phyloP scores from a whole-genome alignment of 2,329 filamentous ascomycete genomes.

The Leptographium galeiforme region DNA sequence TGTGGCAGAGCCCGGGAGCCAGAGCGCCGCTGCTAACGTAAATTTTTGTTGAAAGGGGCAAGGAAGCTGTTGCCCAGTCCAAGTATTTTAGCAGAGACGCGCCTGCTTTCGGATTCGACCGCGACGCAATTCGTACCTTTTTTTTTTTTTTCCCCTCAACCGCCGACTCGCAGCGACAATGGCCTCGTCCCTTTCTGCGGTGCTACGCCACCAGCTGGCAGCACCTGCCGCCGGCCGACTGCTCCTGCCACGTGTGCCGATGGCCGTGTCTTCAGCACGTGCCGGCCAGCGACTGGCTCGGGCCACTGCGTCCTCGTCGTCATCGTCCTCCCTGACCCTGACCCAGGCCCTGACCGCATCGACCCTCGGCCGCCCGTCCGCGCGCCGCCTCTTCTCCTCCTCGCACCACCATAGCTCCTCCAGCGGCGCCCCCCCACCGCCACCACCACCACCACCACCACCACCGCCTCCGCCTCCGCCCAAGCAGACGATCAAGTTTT shows the following conservation, averaged over 20 bases:
- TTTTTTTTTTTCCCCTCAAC: not conserved
- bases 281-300: not conserved
- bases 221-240: not conserved
- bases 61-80: too few relatives aligned
- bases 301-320: not conserved
- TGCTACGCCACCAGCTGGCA: not conserved
- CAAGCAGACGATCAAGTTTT: slow-evolving; percentile 34
- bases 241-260: not conserved
- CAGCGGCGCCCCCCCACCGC: too few relatives aligned
- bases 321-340: too few relatives aligned
- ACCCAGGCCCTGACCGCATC: not conserved
- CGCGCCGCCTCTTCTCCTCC: not conserved
- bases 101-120: not conserved
- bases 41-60: too few relatives aligned
- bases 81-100: too few relatives aligned
- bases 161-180: not conserved
- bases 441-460: slow-evolving; percentile 1
- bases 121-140: too few relatives aligned
- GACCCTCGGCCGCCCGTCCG: not conserved
- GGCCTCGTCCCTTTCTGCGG: not conserved
- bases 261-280: not conserved
- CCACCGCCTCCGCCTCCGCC: slow-evolving; percentile 9
- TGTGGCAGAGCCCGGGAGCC: too few relatives aligned
- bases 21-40: too few relatives aligned
- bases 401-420: too few relatives aligned